These are phyloP conservation scores for Microsporum ferrugineum DNA, from an alignment of 2,329 filamentous ascomycete genomes.

Conservation along the genomic window DNA sequence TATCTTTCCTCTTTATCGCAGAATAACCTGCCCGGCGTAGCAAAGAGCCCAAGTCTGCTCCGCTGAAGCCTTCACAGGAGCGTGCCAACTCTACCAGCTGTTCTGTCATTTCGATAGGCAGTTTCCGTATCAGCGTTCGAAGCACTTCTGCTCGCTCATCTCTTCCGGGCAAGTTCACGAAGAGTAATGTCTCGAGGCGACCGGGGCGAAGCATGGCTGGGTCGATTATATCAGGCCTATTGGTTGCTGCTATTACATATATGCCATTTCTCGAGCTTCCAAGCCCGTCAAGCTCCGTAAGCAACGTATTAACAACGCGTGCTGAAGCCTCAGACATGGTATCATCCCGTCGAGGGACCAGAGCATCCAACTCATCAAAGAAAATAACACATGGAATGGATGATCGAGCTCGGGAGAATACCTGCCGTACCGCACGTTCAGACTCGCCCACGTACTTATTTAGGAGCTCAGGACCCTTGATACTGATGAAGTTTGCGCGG, in stretches of 20 bases:
- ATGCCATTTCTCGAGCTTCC: constrained; percentile 64
- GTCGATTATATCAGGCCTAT: constrained; percentile 92
- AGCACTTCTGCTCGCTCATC: constrained; percentile 79
- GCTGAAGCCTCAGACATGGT: constrained; percentile 69
- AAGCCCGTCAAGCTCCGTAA: constrained; percentile 87
- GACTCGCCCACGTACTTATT: constrained; percentile 98
- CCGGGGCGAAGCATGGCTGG: constrained; percentile 88
- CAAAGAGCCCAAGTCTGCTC: constrained; percentile 52
- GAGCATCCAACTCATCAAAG: constrained; percentile 92
- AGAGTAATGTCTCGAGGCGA: constrained; percentile 75
- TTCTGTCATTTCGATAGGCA: constrained; percentile 42
- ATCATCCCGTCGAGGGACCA: constrained; percentile 74
- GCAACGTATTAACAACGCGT: constrained; percentile 84
- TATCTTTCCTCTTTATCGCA: constrained; percentile 40
- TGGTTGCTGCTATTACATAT: constrained; percentile 90
- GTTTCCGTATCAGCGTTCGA: constrained; percentile 47
- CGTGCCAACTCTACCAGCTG: constrained; percentile 54
- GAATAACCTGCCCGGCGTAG: constrained; percentile 48
- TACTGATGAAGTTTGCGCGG: constrained; percentile 93
- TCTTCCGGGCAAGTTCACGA: constrained; percentile 71
- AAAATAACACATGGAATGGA: constrained; percentile 90
- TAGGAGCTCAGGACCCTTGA: constrained; percentile 89
- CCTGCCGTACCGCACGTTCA: constrained; percentile 80
- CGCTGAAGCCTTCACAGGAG: constrained; percentile 67
- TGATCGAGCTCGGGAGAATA: constrained; percentile 77